These are phyloP conservation scores for Ramaria sp. DNA, from an alignment of 768 basidiomycete species.

Conservation along the genomic window DNA sequence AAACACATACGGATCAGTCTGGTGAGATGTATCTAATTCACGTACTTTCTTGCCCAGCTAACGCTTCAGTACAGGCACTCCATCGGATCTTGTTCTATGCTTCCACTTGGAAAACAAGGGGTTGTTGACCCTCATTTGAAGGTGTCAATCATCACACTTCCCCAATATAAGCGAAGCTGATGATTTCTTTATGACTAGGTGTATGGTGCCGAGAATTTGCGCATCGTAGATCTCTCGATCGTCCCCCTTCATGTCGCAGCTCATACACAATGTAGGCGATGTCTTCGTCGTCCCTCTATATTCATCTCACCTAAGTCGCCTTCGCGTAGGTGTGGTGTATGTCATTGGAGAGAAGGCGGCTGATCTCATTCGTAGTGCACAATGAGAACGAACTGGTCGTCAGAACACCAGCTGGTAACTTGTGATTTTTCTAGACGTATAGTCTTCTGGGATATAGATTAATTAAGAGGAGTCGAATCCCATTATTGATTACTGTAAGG, in stretches of 20 bases:
- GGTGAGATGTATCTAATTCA: slow-evolving; percentile 12
- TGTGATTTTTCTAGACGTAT: no score
- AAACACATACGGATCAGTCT: slow-evolving; percentile 12
- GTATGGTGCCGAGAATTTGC: slow-evolving; percentile 47
- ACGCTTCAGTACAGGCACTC: slow-evolving; percentile 25
- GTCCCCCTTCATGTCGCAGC: slow-evolving; percentile 31
- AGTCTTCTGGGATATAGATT: no score
- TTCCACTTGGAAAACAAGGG: slow-evolving; percentile 44
- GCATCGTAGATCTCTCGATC: slow-evolving; percentile 48
- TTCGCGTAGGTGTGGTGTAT: slow-evolving; percentile 28
- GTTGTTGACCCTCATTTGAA: slow-evolving; percentile 52
- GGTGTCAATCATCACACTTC: slow-evolving; percentile 16
- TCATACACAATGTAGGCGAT: slow-evolving; percentile 12
- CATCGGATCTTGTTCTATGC: slow-evolving; percentile 49
- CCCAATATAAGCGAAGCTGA: not conserved
- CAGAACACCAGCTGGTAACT: no score
- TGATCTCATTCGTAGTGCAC: not conserved
- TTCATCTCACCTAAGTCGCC: not conserved
- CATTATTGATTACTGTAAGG: no score
- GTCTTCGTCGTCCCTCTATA: no score
- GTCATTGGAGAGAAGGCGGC: slow-evolving; percentile 36
- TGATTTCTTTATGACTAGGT: slow-evolving; percentile 26
- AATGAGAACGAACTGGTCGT: no score
- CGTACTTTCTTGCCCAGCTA: not conserved
- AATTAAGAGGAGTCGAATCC: no score